Evolutionary conservation across 805 yeast genomes (phyloP).

Genomic region (Starmerella bombicola): DNA sequence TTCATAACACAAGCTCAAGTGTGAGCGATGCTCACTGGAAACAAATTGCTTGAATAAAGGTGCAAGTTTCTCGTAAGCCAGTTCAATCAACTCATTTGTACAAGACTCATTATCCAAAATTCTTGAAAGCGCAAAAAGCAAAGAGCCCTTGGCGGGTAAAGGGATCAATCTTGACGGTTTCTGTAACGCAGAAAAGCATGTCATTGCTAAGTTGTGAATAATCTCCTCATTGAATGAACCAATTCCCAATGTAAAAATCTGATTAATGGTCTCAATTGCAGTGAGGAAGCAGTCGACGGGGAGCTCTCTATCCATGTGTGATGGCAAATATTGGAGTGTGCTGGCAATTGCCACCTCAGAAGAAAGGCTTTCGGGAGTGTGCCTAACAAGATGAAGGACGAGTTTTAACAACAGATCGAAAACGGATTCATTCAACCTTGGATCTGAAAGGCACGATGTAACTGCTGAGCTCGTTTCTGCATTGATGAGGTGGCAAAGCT

Average conservation of each 20-base stretch:
- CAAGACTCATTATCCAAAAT: constrained; percentile 35
- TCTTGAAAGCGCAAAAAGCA: constrained; percentile 45
- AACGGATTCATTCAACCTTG: constrained; percentile 56
- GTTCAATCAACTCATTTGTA: constrained; percentile 15
- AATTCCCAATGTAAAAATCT: constrained; percentile 43
- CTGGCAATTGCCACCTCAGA: constrained; percentile 1
- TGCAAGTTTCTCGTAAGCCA: constrained; percentile 38
- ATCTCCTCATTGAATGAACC: constrained; percentile 45
- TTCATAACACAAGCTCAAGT: constrained; percentile 46
- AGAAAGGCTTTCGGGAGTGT: not conserved
- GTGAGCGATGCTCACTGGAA: constrained; percentile 50
- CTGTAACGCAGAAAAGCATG: constrained; percentile 50
- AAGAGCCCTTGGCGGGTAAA: constrained; percentile 40
- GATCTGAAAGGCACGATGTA: constrained; percentile 40
- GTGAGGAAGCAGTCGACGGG: constrained; percentile 11
- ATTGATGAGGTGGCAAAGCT: constrained; percentile 44
- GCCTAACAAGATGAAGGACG: constrained; percentile 18
- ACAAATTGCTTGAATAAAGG: constrained; percentile 46
- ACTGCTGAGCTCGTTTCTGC: constrained; percentile 44
- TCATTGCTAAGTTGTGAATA: constrained; percentile 40
- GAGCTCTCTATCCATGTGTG: constrained; percentile 13
- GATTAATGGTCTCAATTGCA: constrained; percentile 20
- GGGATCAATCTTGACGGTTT: constrained; percentile 44
- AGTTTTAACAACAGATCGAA: constrained; percentile 47
- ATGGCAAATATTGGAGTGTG: constrained; percentile 5